Evolutionary conservation across 2,329 filamentous ascomycete genomes (phyloP).

Genomic region (Lomentospora prolificans): DNA sequence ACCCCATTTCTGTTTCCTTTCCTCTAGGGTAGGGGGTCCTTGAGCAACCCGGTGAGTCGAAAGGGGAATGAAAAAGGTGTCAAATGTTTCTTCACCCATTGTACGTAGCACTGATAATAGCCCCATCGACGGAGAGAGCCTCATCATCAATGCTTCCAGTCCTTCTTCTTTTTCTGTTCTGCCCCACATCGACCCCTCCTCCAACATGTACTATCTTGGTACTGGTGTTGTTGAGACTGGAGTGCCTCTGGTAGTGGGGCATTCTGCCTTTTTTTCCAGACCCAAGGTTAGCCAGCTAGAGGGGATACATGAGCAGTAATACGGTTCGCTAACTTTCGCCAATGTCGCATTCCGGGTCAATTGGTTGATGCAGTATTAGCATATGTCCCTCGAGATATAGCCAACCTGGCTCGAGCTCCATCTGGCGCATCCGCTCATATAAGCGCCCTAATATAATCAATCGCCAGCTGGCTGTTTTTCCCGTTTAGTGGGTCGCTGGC

Average conservation of each 20-base stretch:
- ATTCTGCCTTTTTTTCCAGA: no score
- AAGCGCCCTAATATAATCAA: neutral
- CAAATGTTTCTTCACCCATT: neutral
- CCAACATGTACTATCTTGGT: neutral
- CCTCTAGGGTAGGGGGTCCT: neutral
- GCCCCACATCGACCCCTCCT: neutral
- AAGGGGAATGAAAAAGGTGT: neutral
- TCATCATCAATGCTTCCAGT: neutral
- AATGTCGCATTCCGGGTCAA: no score
- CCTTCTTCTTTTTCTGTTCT: neutral
- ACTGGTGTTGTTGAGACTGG: neutral
- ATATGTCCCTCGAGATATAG: no score
- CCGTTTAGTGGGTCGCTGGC: neutral
- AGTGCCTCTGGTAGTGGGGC: no score
- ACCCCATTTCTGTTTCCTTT: neutral
- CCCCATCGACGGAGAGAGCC: no score
- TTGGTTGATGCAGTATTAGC: no score
- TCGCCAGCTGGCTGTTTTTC: neutral
- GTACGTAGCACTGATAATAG: no score
- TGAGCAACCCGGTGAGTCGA: neutral
- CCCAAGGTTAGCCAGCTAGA: no score
- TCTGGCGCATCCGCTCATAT: neutral
- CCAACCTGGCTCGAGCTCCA: no score
- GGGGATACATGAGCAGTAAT: no score
- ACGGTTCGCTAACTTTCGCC: no score